A percentile compares a stretch with the other conserved stretches of the same genome.
Conservation (phyloP, 257 asterid species). For the Lantana camara region DNA sequence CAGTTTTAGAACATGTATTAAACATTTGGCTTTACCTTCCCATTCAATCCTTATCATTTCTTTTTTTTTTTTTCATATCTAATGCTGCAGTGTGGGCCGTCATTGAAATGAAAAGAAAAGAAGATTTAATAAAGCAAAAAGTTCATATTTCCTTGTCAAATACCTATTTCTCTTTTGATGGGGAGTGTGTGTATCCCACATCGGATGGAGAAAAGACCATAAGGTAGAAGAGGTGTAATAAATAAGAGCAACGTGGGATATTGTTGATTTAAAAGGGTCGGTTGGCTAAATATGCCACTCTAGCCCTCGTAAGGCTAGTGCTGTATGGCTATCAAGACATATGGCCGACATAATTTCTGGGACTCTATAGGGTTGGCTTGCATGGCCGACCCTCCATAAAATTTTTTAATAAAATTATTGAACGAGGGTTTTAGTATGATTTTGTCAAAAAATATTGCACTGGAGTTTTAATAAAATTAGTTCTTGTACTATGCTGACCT, state of each 20-base stretch:
- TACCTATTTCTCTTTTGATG: too few relatives aligned
- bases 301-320: conserved; percentile 45
- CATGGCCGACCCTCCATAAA: conserved; percentile 61
- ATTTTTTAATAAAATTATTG: too few relatives aligned
- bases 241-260: neutral
- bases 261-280: conserved; percentile 53
- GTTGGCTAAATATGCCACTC: conserved; percentile 74
- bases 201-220: neutral
- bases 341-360: conserved; percentile 85
- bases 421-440: too few relatives aligned
- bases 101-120: too few relatives aligned
- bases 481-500: too few relatives aligned
- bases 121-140: too few relatives aligned
- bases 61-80: too few relatives aligned
- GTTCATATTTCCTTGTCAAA: too few relatives aligned
- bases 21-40: conserved; percentile 22
- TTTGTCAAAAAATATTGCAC: neutral
- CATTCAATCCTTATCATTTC: too few relatives aligned
- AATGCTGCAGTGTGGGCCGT: too few relatives aligned
- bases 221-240: neutral
- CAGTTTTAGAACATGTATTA: conserved; percentile 21
- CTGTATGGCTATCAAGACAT: conserved; percentile 88
- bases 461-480: too few relatives aligned
- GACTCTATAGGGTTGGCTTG: conserved; percentile 52
- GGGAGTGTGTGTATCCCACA: too few relatives aligned